Evolutionary conservation across 2,329 filamentous ascomycete species (phyloP), one percentile per base, ranked within the genome.

Genomic region (Diaporthe caulivora): DNA sequence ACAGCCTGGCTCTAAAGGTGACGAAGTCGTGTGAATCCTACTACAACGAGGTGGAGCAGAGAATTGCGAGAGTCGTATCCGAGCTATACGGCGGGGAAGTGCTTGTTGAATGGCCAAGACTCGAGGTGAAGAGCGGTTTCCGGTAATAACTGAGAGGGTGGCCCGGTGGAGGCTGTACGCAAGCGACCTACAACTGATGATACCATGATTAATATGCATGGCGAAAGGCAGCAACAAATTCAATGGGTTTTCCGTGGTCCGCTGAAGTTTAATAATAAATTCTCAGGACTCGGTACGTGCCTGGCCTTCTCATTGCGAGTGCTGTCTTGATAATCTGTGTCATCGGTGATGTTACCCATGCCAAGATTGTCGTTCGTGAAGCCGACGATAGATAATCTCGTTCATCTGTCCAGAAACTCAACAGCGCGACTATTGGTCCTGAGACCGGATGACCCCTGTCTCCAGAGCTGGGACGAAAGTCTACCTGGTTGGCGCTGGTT

Each of bases 41-140:
- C 78, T 92, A 92, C 79, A 85, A 86, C 71, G 87, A 89, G 31
- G 89, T 92, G 64, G 91, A 92, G 81, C 84, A 87, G 78, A 85
- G 91, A 67, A 90, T 93, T 77, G 86, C 87, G 54, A 86, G 84
- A 67, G 85, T 92, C 76, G 91, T 89, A 58, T 88, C 90, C 29
- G 88, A 90, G 77, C 88, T 92, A 34, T 92, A 92, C 77, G 88
- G 90, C 57, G 91, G 91, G 11, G 91, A 92, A 78, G 87, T 91
- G 53, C 79, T 90, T 76, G 91, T 90, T 77, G 91, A 92, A 81
- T 92, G 91, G 91, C 90, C 90, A n/a, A 84, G 89, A 73, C 84
- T 84, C 18, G 91, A 92, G 77, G 90, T 92, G 54, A 90, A 90
- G 83, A 83, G 84, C 71, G 89, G 90, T 21, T 92, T 92, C 78